Conservation (phyloP, 2,329 filamentous ascomycete genomes). For the Arthrobotrys musiformis region DNA sequence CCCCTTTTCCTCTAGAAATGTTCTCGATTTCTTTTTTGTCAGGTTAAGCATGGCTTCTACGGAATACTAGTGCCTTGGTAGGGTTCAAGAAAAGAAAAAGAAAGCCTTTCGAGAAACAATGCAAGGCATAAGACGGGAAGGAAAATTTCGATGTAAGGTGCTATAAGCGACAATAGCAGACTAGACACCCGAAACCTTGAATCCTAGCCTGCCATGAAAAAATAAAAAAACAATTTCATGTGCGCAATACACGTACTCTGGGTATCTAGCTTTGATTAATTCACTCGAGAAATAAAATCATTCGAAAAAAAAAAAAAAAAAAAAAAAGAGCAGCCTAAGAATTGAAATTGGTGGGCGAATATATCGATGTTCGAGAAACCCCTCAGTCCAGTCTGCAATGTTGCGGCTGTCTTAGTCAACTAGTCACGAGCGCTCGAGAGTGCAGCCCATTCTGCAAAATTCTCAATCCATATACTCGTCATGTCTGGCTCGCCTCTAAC, state of each 20-base stretch:
- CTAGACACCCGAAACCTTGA: neutral
- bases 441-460: conserved; percentile 1
- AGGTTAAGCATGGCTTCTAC: conserved; percentile 33
- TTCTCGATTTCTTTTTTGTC: neutral
- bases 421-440: conserved; percentile 15
- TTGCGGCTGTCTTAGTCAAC: conserved; percentile 11
- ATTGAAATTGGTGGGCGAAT: neutral
- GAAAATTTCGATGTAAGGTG: neutral
- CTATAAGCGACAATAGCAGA: conserved; percentile 6
- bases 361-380: conserved; percentile 2
- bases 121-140: neutral
- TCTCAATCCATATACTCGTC: conserved; percentile 5
- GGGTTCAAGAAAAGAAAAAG: conserved; percentile 2
- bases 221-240: conserved; percentile 1
- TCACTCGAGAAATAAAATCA: neutral
- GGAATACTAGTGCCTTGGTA: conserved; percentile 23
- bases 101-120: conserved; percentile 1
- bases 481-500: no score
- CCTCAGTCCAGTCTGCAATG: neutral
- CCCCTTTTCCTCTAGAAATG: conserved; percentile 37
- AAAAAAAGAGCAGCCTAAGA: neutral
- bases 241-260: neutral
- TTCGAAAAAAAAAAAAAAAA: neutral
- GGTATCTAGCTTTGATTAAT: no score
- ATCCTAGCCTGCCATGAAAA: conserved; percentile 4